phyloP scores from a whole-genome alignment of 2,329 filamentous ascomycete genomes.

The Penicillium nordicum region DNA sequence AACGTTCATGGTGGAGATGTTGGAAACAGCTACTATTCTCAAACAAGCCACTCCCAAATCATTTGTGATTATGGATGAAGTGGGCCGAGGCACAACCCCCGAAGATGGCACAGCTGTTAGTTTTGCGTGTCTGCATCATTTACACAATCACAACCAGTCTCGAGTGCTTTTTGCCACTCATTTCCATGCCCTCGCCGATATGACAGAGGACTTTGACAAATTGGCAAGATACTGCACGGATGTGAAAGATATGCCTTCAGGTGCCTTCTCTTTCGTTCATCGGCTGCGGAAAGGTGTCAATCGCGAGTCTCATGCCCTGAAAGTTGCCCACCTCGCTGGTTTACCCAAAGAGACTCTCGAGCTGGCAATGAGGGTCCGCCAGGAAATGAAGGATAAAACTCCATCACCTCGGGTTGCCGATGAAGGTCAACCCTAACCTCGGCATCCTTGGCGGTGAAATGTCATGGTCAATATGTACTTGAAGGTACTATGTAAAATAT shows the following conservation, averaged over 20 bases:
- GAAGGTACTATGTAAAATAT: constrained; percentile 1
- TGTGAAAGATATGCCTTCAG: constrained; percentile 68
- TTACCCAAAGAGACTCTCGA: constrained; percentile 69
- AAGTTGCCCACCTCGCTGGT: constrained; percentile 86
- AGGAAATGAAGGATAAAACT: constrained; percentile 19
- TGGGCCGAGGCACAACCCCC: constrained; percentile 89
- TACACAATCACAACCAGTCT: constrained; percentile 73
- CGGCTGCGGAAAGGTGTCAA: constrained; percentile 78
- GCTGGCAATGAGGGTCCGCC: constrained; percentile 61
- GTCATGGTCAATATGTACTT: background rate
- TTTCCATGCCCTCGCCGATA: constrained; percentile 80
- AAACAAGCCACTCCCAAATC: constrained; percentile 76
- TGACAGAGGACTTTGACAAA: constrained; percentile 58
- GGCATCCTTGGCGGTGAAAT: background rate
- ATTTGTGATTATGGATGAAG: constrained; percentile 98
- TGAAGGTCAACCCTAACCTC: background rate
- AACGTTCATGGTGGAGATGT: constrained; percentile 99
- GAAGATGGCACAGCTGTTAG: constrained; percentile 88
- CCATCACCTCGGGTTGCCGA: background rate
- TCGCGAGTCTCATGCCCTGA: constrained; percentile 81
- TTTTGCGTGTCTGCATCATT: constrained; percentile 80
- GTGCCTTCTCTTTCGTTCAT: constrained; percentile 80
- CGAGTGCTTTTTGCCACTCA: constrained; percentile 91
- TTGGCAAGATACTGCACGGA: constrained; percentile 86
- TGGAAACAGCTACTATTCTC: constrained; percentile 89